These are phyloP conservation scores for Mycosphaerella arachidis DNA, from an alignment of 2,329 filamentous ascomycete genomes.

Conservation along the genomic window DNA sequence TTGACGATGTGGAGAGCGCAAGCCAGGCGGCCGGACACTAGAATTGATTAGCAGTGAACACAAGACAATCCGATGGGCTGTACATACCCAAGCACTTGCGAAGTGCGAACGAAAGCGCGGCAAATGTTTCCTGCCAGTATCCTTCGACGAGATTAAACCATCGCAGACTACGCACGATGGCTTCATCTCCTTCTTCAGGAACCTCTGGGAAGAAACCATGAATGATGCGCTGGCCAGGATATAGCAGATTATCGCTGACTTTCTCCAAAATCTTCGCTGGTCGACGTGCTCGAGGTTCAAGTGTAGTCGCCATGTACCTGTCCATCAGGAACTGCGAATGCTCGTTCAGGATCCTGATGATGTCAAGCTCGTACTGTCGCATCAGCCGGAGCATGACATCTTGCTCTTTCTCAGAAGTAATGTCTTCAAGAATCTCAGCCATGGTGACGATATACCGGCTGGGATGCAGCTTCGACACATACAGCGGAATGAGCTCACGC, in stretches of 20 bases:
- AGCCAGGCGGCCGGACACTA: slow-evolving; percentile 46
- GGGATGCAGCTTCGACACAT: slow-evolving; percentile 71
- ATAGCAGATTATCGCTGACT: slow-evolving; percentile 41
- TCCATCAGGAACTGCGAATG: slow-evolving; percentile 47
- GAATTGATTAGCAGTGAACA: slow-evolving; percentile 16
- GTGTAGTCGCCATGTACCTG: slow-evolving; percentile 14
- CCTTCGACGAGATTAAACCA: slow-evolving; percentile 76
- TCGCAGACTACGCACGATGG: slow-evolving; percentile 74
- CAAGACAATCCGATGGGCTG: background rate
- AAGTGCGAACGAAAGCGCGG: slow-evolving; percentile 67
- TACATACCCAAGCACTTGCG: slow-evolving; percentile 76
- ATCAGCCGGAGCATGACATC: slow-evolving; percentile 68
- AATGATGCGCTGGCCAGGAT: slow-evolving; percentile 60
- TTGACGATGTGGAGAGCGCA: slow-evolving; percentile 53
- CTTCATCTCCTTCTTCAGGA: slow-evolving; percentile 57
- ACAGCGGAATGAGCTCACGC: slow-evolving; percentile 76
- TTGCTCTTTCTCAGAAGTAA: slow-evolving; percentile 63
- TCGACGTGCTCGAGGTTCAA: slow-evolving; percentile 2
- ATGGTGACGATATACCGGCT: slow-evolving; percentile 66
- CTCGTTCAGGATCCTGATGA: slow-evolving; percentile 66
- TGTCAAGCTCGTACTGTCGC: slow-evolving; percentile 67
- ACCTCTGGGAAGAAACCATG: slow-evolving; percentile 63
- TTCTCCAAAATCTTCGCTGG: slow-evolving; percentile 48
- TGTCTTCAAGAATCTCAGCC: slow-evolving; percentile 69
- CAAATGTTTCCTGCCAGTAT: slow-evolving; percentile 67